phyloP scores from a whole-genome alignment of 345 rosid species.

The Aurinia saxatilis region DNA sequence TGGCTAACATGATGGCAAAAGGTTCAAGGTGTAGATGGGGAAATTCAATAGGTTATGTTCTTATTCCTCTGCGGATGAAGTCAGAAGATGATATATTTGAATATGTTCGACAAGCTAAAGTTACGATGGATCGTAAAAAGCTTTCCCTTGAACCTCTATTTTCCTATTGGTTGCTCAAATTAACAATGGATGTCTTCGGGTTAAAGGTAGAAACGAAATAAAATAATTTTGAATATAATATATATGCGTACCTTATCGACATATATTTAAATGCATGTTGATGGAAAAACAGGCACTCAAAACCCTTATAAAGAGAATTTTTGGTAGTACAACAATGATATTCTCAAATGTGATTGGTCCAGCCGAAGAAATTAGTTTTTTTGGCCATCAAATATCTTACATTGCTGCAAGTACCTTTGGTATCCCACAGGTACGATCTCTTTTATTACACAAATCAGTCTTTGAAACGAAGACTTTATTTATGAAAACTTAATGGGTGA shows the following conservation, averaged over 20 bases:
- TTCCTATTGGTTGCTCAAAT: conserved; percentile 27
- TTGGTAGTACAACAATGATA: conserved; percentile 33
- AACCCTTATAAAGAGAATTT: conserved; percentile 37
- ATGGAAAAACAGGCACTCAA: conserved; percentile 27
- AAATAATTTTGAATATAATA: background rate
- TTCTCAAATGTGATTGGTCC: conserved; percentile 51
- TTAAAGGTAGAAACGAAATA: conserved; percentile 20
- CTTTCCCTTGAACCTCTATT: conserved; percentile 44
- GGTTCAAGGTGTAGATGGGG: conserved; percentile 42
- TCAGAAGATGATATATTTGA: conserved; percentile 34
- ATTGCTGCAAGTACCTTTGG: conserved; percentile 46
- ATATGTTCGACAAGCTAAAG: conserved; percentile 37
- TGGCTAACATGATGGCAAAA: conserved; percentile 45
- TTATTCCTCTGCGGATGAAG: conserved; percentile 36
- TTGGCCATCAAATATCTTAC: conserved; percentile 30
- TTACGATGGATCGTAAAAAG: conserved; percentile 41
- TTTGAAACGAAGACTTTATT: no score
- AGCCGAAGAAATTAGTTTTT: conserved; percentile 42
- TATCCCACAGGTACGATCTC: conserved; percentile 37
- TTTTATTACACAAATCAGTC: no score
- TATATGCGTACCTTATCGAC: no score
- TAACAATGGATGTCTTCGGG: conserved; percentile 26
- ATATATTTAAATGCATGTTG: background rate
- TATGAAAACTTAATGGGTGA: no score
- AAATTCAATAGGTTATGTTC: conserved; percentile 37